Percentiles rank a stretch among this genome's conserved stretches.
phyloP scores from a whole-genome alignment of 2,329 filamentous ascomycete genomes.

The Epichloe coenophiala region DNA sequence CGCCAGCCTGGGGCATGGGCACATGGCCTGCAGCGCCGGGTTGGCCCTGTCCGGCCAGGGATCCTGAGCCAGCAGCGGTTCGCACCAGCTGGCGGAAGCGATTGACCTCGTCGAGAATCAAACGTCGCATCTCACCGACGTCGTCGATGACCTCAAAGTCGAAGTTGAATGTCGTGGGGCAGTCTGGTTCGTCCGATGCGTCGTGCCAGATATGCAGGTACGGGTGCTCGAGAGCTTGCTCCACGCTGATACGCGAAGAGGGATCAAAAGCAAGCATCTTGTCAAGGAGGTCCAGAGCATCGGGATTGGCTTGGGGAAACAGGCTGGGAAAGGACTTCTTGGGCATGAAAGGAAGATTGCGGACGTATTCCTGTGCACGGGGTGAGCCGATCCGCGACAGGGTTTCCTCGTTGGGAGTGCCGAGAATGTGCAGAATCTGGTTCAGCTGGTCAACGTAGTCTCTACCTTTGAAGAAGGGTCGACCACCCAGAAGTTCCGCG shows the following conservation, averaged over 20 bases:
- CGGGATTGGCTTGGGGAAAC: constrained; percentile 86
- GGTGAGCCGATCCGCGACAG: constrained; percentile 87
- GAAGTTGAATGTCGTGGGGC: constrained; percentile 93
- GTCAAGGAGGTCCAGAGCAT: constrained; percentile 88
- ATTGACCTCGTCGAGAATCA: constrained; percentile 92
- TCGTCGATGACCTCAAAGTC: constrained; percentile 97
- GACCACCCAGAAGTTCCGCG: constrained; percentile 85
- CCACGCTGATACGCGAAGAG: constrained; percentile 81
- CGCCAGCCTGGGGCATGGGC: constrained; percentile 35
- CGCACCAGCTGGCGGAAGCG: constrained; percentile 60
- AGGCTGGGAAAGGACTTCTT: constrained; percentile 81
- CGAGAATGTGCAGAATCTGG: constrained; percentile 95
- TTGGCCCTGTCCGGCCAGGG: constrained; percentile 22
- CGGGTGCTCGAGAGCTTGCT: constrained; percentile 88
- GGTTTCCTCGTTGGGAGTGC: constrained; percentile 91
- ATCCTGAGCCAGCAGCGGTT: constrained; percentile 30
- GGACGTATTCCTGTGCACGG: constrained; percentile 93
- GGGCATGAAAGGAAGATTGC: constrained; percentile 87
- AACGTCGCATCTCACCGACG: constrained; percentile 84
- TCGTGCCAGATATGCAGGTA: constrained; percentile 99
- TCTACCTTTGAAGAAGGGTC: constrained; percentile 97
- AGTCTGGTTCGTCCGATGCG: constrained; percentile 85
- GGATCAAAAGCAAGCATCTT: constrained; percentile 97
- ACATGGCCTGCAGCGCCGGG: constrained; percentile 29
- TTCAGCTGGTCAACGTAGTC: constrained; percentile 99